These are phyloP conservation scores for Aureobasidium musti DNA, from an alignment of 2,329 filamentous ascomycete genomes.

Conservation along the genomic window DNA sequence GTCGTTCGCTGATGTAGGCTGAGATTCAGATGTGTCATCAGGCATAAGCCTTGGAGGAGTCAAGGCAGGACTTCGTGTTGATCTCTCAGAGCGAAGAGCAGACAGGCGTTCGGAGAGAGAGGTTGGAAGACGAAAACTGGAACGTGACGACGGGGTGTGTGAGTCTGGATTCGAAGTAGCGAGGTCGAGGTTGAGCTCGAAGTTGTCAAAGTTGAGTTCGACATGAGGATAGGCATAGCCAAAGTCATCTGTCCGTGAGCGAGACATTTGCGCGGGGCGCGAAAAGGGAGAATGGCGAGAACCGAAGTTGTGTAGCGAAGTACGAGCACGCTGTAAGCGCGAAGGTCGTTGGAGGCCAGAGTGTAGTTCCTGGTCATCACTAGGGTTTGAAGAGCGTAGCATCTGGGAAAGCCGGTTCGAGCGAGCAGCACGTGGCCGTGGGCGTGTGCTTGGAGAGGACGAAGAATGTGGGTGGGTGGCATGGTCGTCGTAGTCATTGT, in stretches of 20 bases:
- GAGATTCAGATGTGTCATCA: background rate
- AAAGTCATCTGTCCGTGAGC: slow-evolving; percentile 25
- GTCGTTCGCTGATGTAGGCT: background rate
- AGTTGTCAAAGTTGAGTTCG: slow-evolving; percentile 38
- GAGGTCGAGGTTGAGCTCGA: slow-evolving; percentile 45
- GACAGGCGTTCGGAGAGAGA: slow-evolving; percentile 38
- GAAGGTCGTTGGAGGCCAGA: slow-evolving; percentile 34
- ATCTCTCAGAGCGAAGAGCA: slow-evolving; percentile 39
- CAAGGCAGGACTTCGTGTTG: slow-evolving; percentile 25
- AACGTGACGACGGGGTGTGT: slow-evolving; percentile 29
- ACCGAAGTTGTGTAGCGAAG: slow-evolving; percentile 21
- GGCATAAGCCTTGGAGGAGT: background rate
- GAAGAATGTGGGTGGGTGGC: background rate
- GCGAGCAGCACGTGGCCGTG: slow-evolving; percentile 35
- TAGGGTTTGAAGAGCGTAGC: slow-evolving; percentile 34
- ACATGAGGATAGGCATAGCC: slow-evolving; percentile 30
- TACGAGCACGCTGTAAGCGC: slow-evolving; percentile 29
- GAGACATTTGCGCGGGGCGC: slow-evolving; percentile 9
- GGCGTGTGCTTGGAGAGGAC: slow-evolving; percentile 5
- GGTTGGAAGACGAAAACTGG: slow-evolving; percentile 32
- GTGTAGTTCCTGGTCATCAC: background rate
- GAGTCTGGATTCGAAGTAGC: slow-evolving; percentile 31
- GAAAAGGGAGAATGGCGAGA: slow-evolving; percentile 21
- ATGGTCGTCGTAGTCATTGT: background rate
- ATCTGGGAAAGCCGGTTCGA: slow-evolving; percentile 40